Evolutionary conservation across 257 asterid genomes (phyloP).

Genomic region (Solanum boliviense): DNA sequence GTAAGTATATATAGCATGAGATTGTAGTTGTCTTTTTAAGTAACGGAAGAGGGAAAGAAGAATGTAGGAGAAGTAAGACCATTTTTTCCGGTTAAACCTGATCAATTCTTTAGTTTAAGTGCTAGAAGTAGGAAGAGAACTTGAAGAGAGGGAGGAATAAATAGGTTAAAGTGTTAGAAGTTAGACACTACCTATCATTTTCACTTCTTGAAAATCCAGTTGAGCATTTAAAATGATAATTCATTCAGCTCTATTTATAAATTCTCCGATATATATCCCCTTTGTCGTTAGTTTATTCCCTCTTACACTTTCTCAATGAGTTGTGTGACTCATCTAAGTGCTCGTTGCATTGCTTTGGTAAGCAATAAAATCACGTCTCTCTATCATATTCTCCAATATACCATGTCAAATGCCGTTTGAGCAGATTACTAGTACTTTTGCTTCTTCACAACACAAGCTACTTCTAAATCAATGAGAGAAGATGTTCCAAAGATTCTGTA

Average conservation of each 20-base stretch:
- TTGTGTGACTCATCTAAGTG: neutral
- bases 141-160: neutral
- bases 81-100: neutral
- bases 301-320: neutral
- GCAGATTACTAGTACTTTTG: neutral
- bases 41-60: neutral
- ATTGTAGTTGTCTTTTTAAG: neutral
- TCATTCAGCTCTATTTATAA: neutral
- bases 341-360: neutral
- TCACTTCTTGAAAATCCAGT: neutral
- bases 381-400: neutral
- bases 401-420: neutral
- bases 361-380: neutral
- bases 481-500: neutral
- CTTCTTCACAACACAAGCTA: neutral
- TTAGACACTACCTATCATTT: neutral
- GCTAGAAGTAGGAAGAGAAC: neutral
- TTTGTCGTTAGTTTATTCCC: neutral
- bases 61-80: neutral
- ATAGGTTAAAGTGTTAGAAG: neutral
- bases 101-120: neutral
- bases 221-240: neutral
- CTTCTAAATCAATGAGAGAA: neutral
- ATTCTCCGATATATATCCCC: neutral
- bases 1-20: neutral